Base-by-base conservation (phyloP, 768 basidiomycete species). In the Trametes elegans region DNA sequence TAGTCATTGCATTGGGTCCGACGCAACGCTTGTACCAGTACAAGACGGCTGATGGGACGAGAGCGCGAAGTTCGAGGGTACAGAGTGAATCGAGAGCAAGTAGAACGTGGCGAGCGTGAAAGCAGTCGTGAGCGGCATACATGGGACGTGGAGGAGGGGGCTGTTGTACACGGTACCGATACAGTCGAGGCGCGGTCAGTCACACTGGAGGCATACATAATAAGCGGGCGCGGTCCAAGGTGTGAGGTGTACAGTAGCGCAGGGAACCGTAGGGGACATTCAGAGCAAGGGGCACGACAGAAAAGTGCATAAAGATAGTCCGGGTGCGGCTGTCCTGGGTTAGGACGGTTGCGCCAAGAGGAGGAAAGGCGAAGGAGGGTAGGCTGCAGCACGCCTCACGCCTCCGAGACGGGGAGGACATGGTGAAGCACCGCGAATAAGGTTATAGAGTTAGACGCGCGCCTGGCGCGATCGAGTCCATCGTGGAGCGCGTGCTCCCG, bases 271-370 rank as follows among this genome's bases (percentile, higher is more conserved):
- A 8, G 16, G 5, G 11, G 18, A 23, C 3, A 13, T 36, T 16
- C 38, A 26, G 21, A 41, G 40, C 40, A 7, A 18, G 8, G 23
- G 23, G 11, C 40, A 11, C 8, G 10, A 31, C n/a, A 5, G 11
- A 52, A 21, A 39, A 38, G 39, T 47, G 38, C 27, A 58, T 58
- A 58, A 53, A 21, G 49, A 57, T 57, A 51, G 36, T 46, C 35
- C 41, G 43, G 23, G 35, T 24, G 11, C 11, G 2, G 18, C 18
- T 24, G 39, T n/a, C 32, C 42, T 18, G 16, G 18, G 26, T 18
- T 29, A 6, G 36, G 41, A 23, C 26, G 26, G 11, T 26, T 1
- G 48, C 29, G 40, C 49, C 29, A 13, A 43, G 26, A 24, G 41
- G 18, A 42, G n/a, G 41, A 26, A n/a, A 16, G 23, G 19, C 51